Evolutionary conservation across 495 filamentous ascomycete genomes (phyloP).

Genomic region (Amphirosellinia nigrospora): DNA sequence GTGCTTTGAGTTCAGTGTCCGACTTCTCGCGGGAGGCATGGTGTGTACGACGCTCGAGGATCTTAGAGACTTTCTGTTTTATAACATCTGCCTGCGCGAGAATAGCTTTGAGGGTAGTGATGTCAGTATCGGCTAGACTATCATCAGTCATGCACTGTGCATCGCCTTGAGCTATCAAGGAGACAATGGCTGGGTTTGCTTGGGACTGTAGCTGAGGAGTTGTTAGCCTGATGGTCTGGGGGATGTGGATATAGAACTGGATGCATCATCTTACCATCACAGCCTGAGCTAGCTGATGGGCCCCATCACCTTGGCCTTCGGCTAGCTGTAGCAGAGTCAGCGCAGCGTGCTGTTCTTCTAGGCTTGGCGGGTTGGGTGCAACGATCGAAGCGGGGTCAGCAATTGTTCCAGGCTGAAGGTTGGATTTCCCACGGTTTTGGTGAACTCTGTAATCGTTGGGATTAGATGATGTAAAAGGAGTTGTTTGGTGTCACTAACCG

Average conservation of each 20-base stretch:
- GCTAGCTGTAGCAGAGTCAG: constrained; percentile 61
- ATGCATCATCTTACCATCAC: constrained; percentile 50
- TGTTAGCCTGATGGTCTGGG: constrained; percentile 5
- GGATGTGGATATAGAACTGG: not conserved
- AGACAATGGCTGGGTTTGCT: constrained; percentile 43
- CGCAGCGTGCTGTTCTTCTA: constrained; percentile 60
- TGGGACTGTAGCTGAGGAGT: constrained; percentile 40
- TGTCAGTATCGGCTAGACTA: constrained; percentile 32
- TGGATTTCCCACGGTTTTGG: constrained; percentile 37
- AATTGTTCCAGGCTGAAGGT: not conserved
- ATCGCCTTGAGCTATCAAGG: constrained; percentile 45
- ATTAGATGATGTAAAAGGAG: constrained; percentile 9
- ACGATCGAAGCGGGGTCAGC: constrained; percentile 31
- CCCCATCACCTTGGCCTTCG: constrained; percentile 34
- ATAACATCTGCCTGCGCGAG: constrained; percentile 38
- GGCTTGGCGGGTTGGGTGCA: constrained; percentile 22
- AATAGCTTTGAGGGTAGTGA: constrained; percentile 34
- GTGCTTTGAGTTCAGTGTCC: constrained; percentile 16
- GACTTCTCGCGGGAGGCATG: constrained; percentile 7
- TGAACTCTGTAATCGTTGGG: constrained; percentile 38
- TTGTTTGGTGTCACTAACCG: constrained; percentile 45
- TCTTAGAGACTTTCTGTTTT: constrained; percentile 23
- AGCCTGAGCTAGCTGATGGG: constrained; percentile 47
- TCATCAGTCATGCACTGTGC: constrained; percentile 37
- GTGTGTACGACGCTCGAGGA: constrained; percentile 26